Conservation (phyloP, 176 grass and related monocot genomes). For the Pontederia crassipes region DNA sequence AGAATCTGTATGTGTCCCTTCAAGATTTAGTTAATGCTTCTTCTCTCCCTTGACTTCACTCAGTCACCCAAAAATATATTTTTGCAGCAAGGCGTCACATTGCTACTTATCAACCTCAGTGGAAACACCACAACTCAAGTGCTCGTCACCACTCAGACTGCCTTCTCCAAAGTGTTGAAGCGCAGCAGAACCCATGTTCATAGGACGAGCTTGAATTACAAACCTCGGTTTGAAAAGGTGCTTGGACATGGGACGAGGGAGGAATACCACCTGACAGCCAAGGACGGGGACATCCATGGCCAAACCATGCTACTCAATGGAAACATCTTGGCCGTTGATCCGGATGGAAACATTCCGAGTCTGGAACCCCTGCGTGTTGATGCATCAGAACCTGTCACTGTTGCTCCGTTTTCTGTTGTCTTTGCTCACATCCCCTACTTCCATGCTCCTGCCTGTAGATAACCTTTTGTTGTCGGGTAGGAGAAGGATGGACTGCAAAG, state of each 20-base stretch:
- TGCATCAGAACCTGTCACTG: constrained; percentile 20
- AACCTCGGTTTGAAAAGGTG: not conserved
- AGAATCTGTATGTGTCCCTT: not conserved
- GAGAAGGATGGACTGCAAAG: not conserved
- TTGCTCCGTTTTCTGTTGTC: constrained; percentile 44
- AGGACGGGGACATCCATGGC: constrained; percentile 44
- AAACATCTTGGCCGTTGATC: constrained; percentile 31
- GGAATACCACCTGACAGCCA: constrained; percentile 52
- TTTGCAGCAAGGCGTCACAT: constrained; percentile 63
- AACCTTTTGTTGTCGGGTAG: constrained; percentile 10
- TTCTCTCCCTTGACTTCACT: not conserved
- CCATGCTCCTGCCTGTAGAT: constrained; percentile 34
- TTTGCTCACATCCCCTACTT: constrained; percentile 43
- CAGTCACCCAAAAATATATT: not conserved
- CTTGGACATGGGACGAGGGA: constrained; percentile 20
- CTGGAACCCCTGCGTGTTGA: constrained; percentile 24
- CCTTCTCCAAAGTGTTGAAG: not conserved
- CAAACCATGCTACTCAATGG: constrained; percentile 69
- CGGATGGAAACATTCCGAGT: constrained; percentile 38
- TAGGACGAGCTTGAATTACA: constrained; percentile 3
- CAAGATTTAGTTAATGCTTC: not conserved
- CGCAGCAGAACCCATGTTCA: not conserved
- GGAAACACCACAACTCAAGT: constrained; percentile 35
- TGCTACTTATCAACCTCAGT: constrained; percentile 82
- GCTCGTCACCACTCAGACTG: constrained; percentile 9